Evolutionary conservation across 352 stramenopile species (phyloP), one percentile per base, ranked within the genome.

Genomic region (Pythium dissotocum): DNA sequence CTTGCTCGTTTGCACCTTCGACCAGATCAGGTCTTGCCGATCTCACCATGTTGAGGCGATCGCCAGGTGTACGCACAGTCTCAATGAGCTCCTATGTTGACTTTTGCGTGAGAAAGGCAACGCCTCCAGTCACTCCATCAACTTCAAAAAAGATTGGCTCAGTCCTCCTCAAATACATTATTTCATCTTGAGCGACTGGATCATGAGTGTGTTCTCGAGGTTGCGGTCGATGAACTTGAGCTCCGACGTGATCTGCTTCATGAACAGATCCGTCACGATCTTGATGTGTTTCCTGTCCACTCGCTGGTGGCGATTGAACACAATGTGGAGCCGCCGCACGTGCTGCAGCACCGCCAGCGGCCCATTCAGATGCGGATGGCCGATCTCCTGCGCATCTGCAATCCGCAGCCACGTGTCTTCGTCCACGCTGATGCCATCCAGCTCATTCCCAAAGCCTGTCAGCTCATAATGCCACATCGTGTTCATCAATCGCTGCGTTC

Each of bases 301-400:
- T 30, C 21, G 55, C 9, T 51, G 6, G 54, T 21, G 12, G 6
- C 16, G n/a, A 32, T 52, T 52, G 4, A 52, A 30, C 4, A 16
- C 6, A 33, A 71, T 64, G 0, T 24, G n/a, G 2, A n/a, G 21
- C 21, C 65, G 57, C 1, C 52, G 58, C 9, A 71, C 40, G 58
- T 66, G 65, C 58, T 71, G 65, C 12, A 71, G 28, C 14, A 62
- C 58, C 0, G 58, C 61, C 28, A 71, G 58, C 26, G 65, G 30
- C 38, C 26, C 28, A 3, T 28, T 35, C 26, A 71, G 14, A 7
- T 58, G 58, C 40, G 49, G 51, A 35, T 71, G 65, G n/a, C 65
- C 65, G 6, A 60, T 40, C 5, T 26, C 14, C 16, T 62, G 30
- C 0, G 44, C 58, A n/a, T 58, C 65, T 14, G 62, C 58, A 14